Base-by-base conservation (phyloP, 768 basidiomycete genomes). In the Suillus subluteus region DNA sequence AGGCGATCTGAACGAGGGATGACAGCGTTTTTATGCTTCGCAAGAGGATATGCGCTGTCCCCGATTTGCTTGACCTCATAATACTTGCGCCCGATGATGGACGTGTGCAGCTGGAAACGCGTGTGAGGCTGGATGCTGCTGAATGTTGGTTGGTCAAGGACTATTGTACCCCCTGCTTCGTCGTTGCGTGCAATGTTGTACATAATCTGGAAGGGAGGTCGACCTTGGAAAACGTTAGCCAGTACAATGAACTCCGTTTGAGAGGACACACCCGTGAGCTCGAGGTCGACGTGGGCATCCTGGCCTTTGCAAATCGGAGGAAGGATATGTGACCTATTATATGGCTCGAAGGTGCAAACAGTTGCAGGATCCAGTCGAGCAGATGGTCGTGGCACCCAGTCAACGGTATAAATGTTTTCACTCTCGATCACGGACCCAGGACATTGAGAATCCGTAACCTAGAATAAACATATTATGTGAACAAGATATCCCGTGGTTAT, bases 31-130 rank as follows among this genome's bases (percentile, higher is more conserved):
- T 83, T 84, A 80, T 87, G 87, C 68, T 90, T 87, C 23, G 87
- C 84, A 32, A 95, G 83, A 13, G 92, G 92, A 75, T 96, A 96
- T 8, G 92, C 88, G 0, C 88, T 82, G 74, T 98, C 96, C 6
- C 92, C 93, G 38, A 98, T 86, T 73, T 92, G 91, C 69, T 93
- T 90, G 68, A 98, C 91, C 75, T 96, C 93, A 72, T 98, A 98
- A 73, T 89, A 94, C 74, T 95, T 89, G 58, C 89, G 85, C 7
- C 95, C 95, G 15, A 93, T 83, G 26, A 85, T 86, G 0, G 88
- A 86, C 0, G 93, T 95, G 65, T 89, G 91, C 23, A 96, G 81
- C 68, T 94, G 91, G 80, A 96, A 91, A 56, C 92, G 87, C 4
- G 91, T 91, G 50, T 86, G 85, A 12, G 87, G 83, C 70, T 94